Evolutionary conservation across 2,329 filamentous ascomycete genomes (phyloP).

Genomic region (Trichoderma polysporum): DNA sequence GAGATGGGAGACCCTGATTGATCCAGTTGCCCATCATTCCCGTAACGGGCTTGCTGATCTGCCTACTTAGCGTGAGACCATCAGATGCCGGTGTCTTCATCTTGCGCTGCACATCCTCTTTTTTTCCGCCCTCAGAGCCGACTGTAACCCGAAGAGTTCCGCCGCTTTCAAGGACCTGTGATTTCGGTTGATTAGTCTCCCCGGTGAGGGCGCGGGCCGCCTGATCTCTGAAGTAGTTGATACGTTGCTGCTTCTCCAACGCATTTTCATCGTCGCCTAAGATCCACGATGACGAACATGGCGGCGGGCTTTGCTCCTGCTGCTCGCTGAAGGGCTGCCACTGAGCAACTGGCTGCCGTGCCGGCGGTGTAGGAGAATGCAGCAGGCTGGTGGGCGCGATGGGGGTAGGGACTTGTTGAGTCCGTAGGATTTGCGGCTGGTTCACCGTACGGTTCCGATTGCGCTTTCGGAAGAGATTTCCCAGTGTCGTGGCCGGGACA

Average conservation of each 20-base stretch:
- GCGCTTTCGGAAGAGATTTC: slow-evolving; percentile 31
- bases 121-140: background rate
- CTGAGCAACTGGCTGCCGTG: slow-evolving; percentile 24
- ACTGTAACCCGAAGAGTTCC: background rate
- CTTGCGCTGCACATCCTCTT: background rate
- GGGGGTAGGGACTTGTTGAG: background rate
- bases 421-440: background rate
- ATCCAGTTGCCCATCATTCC: slow-evolving; percentile 29
- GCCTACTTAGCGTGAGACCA: background rate
- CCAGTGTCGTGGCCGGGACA: slow-evolving; percentile 29
- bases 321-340: slow-evolving; percentile 32
- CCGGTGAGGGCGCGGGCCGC: slow-evolving; percentile 22
- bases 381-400: background rate
- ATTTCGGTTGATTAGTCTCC: background rate
- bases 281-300: slow-evolving; percentile 27
- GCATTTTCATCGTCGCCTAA: slow-evolving; percentile 20
- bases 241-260: slow-evolving; percentile 26
- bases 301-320: slow-evolving; percentile 23
- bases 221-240: slow-evolving; percentile 28
- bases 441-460: slow-evolving; percentile 18
- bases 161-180: background rate
- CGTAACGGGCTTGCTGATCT: slow-evolving; percentile 2
- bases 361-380: slow-evolving; percentile 21
- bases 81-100: background rate
- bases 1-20: slow-evolving; percentile 27